phyloP scores from a whole-genome alignment of 148 eudicot species.

The Polygonum aviculare region DNA sequence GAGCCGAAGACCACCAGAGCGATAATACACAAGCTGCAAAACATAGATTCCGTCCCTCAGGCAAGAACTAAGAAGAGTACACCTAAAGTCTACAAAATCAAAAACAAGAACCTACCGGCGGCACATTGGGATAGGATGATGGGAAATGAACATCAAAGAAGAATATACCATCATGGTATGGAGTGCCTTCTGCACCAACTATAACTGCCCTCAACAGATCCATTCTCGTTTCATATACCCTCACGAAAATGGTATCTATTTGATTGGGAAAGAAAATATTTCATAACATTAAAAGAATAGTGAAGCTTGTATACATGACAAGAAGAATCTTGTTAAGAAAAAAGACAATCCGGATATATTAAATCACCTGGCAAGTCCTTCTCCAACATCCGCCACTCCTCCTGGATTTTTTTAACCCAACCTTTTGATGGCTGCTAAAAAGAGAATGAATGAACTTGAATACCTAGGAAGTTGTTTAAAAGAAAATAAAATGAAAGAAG shows the following conservation, averaged over 20 bases:
- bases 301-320: neutral
- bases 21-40: constrained; percentile 58
- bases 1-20: constrained; percentile 67
- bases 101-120: constrained; percentile 54
- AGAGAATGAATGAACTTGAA: neutral
- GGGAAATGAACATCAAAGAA: constrained; percentile 75
- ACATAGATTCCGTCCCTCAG: constrained; percentile 9
- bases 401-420: constrained; percentile 72
- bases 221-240: constrained; percentile 78
- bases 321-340: neutral
- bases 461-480: neutral
- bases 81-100: constrained; percentile 2
- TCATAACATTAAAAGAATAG: neutral
- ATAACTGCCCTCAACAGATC: constrained; percentile 82
- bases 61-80: neutral
- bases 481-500: constrained; percentile 5
- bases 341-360: constrained; percentile 6
- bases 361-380: constrained; percentile 69
- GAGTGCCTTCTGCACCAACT: constrained; percentile 85
- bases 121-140: constrained; percentile 39
- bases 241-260: constrained; percentile 63
- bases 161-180: constrained; percentile 89
- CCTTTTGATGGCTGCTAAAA: constrained; percentile 47
- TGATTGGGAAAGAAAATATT: neutral
- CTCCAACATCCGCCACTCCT: constrained; percentile 83